phyloP scores from a whole-genome alignment of 202 grass and related monocot genomes.

The Zoysia matrella region DNA sequence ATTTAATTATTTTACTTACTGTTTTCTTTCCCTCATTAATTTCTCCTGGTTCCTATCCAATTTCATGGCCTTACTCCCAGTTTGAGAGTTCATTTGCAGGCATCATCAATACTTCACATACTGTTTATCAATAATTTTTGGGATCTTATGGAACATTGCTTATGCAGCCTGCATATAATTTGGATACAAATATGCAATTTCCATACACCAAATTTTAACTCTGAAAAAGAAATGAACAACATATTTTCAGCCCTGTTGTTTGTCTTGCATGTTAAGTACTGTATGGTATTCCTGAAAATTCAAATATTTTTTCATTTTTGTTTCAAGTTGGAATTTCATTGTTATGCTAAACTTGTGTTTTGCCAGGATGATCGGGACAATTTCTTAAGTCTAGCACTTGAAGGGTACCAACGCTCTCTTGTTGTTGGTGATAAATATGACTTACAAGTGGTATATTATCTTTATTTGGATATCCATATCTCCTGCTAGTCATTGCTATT shows the following conservation, averaged over 20 bases:
- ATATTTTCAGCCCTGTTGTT: constrained; percentile 20
- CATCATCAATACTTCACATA: constrained; percentile 6
- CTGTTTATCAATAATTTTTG: neutral
- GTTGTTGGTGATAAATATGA: constrained; percentile 92
- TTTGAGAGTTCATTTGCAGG: neutral
- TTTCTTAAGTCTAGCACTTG: constrained; percentile 80
- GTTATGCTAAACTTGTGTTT: constrained; percentile 36
- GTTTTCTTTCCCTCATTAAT: neutral
- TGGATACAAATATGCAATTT: neutral
- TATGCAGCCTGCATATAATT: constrained; percentile 12
- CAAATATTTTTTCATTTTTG: neutral
- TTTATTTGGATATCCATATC: constrained; percentile 25
- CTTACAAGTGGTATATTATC: constrained; percentile 83
- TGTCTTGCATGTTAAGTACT: constrained; percentile 25
- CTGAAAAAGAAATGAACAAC: neutral
- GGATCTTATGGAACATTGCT: neutral
- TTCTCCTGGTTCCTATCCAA: constrained; percentile 20
- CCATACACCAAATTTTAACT: neutral
- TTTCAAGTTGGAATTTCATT: constrained; percentile 28
- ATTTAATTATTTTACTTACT: neutral
- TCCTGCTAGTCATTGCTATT: constrained; percentile 2
- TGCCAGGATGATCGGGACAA: constrained; percentile 85
- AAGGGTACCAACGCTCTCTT: constrained; percentile 79
- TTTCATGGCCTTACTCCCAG: neutral
- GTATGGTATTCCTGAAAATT: neutral